These are phyloP conservation scores for Boechera retrofracta DNA, from an alignment of 345 rosid species.

Conservation along the genomic window DNA sequence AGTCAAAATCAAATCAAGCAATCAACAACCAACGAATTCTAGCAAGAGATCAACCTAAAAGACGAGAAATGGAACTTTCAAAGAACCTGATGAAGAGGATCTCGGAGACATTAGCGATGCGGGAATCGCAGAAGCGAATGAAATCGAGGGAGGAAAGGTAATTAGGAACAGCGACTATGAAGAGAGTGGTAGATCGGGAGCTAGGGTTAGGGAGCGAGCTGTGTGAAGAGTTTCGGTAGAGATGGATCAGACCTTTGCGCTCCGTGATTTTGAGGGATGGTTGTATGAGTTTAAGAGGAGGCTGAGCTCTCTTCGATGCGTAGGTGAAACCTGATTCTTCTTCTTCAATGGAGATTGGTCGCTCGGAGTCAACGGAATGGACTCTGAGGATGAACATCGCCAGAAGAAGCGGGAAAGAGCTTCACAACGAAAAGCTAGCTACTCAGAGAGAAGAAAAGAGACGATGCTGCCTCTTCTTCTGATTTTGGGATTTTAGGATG, in stretches of 20 bases:
- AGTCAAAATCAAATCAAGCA: background rate
- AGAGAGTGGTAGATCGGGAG: constrained; percentile 73
- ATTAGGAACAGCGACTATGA: constrained; percentile 86
- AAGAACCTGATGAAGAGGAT: constrained; percentile 73
- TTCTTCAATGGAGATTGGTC: constrained; percentile 57
- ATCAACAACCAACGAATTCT: background rate
- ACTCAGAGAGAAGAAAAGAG: background rate
- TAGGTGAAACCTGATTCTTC: constrained; percentile 57
- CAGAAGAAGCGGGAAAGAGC: constrained; percentile 25
- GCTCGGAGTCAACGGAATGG: constrained; percentile 83
- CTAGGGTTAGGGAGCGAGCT: constrained; percentile 71
- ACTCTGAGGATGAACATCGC: constrained; percentile 79
- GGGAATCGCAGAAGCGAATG: constrained; percentile 67
- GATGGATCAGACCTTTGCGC: constrained; percentile 77
- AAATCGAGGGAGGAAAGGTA: constrained; percentile 77
- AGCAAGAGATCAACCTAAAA: background rate
- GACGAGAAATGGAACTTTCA: background rate
- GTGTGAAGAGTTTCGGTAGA: constrained; percentile 64
- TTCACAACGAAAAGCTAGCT: background rate
- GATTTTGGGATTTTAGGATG: background rate
- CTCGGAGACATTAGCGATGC: constrained; percentile 52
- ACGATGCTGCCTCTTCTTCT: background rate
- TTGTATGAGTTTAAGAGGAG: constrained; percentile 31
- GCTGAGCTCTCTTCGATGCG: constrained; percentile 40
- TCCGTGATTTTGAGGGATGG: constrained; percentile 57